These are phyloP conservation scores for Cyclocybe aegerita DNA, from an alignment of 768 basidiomycete genomes.

Conservation along the genomic window DNA sequence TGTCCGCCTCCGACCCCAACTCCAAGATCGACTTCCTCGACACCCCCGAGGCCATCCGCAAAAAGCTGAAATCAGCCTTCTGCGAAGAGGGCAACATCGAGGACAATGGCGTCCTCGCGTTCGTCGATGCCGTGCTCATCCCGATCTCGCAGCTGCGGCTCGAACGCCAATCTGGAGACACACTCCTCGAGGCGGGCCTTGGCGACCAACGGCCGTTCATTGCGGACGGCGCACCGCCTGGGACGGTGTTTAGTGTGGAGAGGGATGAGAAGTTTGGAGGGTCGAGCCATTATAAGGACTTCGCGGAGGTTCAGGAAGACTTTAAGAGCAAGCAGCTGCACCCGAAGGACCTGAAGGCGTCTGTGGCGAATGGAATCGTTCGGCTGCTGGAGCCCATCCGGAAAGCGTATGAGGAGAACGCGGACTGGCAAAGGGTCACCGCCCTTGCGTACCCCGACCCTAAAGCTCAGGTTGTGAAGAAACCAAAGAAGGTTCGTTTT, in stretches of 20 bases:
- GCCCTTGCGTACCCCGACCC: constrained; percentile 84
- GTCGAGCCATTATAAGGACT: constrained; percentile 68
- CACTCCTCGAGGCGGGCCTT: constrained; percentile 44
- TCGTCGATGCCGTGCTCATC: constrained; percentile 84
- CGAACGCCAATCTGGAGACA: constrained; percentile 53
- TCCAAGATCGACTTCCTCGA: constrained; percentile 99
- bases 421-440: constrained; percentile 80
- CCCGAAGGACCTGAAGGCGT: constrained; percentile 85
- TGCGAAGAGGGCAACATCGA: constrained; percentile 90
- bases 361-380: constrained; percentile 73
- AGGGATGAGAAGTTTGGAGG: constrained; percentile 85
- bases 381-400: constrained; percentile 79
- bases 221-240: constrained; percentile 68
- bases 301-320: constrained; percentile 65
- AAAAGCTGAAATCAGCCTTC: constrained; percentile 90
- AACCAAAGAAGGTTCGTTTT: constrained; percentile 60
- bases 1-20: constrained; percentile 97
- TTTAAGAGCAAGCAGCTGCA: constrained; percentile 79
- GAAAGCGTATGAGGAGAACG: constrained; percentile 68
- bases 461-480: constrained; percentile 58
- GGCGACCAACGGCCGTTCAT: constrained; percentile 65
- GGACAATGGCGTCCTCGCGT: constrained; percentile 88
- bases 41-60: constrained; percentile 74
- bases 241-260: constrained; percentile 77
- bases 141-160: constrained; percentile 78